Evolutionary conservation across 768 basidiomycete species (phyloP).

Genomic region (Lentinula sp.): DNA sequence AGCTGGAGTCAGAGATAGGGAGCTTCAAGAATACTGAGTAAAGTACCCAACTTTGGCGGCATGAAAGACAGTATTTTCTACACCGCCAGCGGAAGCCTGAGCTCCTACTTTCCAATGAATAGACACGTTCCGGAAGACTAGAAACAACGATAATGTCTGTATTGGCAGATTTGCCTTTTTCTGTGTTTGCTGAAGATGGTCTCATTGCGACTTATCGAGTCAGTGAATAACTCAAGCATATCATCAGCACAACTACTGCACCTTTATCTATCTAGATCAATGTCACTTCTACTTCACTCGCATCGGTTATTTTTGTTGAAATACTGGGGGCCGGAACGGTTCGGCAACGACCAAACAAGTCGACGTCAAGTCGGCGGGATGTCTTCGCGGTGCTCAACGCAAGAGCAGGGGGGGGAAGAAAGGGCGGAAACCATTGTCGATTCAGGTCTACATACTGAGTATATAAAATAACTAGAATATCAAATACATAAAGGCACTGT

Average conservation of each 20-base stretch:
- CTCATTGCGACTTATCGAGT: too few species aligned
- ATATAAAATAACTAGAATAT: too few species aligned
- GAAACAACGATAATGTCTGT: not conserved
- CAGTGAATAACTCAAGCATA: not conserved
- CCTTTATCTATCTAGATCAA: not conserved
- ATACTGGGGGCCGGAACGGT: too few species aligned
- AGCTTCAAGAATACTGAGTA: not conserved
- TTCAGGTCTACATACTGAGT: too few species aligned
- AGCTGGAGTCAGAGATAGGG: not conserved
- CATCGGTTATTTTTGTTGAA: not conserved
- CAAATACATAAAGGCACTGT: too few species aligned
- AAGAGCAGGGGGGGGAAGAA: too few species aligned
- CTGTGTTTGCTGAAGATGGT: not conserved
- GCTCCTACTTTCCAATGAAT: constrained; percentile 71
- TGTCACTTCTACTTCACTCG: not conserved
- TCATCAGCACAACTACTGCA: too few species aligned
- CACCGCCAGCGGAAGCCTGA: constrained; percentile 78
- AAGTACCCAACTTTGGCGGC: constrained; percentile 64
- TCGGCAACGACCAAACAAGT: too few species aligned
- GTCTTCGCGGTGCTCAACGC: too few species aligned
- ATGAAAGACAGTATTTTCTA: constrained; percentile 69
- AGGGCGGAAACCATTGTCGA: too few species aligned
- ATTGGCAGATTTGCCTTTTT: not conserved
- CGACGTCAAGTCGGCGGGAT: too few species aligned
- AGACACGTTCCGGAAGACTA: constrained; percentile 13